These are phyloP conservation scores for Salix dunnii DNA, from an alignment of 345 rosid genomes.

Conservation along the genomic window DNA sequence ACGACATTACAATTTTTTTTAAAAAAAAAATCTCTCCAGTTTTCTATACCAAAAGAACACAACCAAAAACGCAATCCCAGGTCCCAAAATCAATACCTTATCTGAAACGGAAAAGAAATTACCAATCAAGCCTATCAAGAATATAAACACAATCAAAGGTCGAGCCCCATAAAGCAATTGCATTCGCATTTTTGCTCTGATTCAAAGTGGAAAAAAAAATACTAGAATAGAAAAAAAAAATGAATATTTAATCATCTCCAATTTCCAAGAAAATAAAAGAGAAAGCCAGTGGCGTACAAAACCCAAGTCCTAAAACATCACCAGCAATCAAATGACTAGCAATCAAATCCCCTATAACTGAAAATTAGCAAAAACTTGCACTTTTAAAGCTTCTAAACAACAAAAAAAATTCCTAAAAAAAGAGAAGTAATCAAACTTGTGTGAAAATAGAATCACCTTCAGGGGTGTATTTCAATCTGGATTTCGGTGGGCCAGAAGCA, in stretches of 20 bases:
- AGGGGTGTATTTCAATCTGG: constrained; percentile 60
- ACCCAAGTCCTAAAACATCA: neutral
- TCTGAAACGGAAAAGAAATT: neutral
- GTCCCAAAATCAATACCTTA: neutral
- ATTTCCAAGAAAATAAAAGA: neutral
- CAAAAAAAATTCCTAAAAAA: neutral
- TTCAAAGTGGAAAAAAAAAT: neutral
- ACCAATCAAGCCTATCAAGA: neutral
- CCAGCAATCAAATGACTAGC: neutral
- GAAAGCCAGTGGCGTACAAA: neutral
- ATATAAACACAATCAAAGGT: neutral
- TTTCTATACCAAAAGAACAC: neutral
- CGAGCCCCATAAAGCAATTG: neutral
- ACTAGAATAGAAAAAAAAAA: neutral
- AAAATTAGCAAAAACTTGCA: constrained; percentile 6
- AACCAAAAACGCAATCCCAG: neutral
- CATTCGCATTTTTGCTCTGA: neutral
- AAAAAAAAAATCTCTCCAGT: neutral
- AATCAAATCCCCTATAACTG: constrained; percentile 14
- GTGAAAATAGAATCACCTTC: constrained; percentile 42
- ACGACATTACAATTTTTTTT: neutral
- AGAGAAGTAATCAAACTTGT: neutral
- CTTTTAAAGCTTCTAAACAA: neutral
- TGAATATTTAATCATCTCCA: neutral
- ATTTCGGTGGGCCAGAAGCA: constrained; percentile 52